Base-by-base conservation (phyloP, 768 basidiomycete genomes). In the Kwoniella dejecticola region DNA sequence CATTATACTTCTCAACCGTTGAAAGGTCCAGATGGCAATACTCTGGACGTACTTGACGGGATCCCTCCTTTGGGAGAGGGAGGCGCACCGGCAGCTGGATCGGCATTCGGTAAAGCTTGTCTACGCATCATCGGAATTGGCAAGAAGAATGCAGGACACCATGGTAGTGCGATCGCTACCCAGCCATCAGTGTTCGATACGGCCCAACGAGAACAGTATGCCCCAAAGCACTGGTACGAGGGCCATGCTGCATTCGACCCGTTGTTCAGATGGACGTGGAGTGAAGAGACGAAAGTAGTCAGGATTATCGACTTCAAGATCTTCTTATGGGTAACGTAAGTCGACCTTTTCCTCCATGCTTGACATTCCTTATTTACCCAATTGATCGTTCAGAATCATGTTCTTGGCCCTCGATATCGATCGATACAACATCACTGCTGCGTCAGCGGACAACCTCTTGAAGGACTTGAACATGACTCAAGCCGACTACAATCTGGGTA, bases 391-490 rank as follows among this genome's bases (percentile, higher is more conserved):
- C 15, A 27, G 79, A 49, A 77, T 85, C 64, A 87, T 86, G 85
- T 88, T 88, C 78, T 85, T 86, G 64, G 78, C 71, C 2, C 57
- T 77, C 1, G 63, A 79, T 45, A 59, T 76, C 27, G 74, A 79
- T 52, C 65, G 87, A 26, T 81, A 80, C 50, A 88, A 88, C 70
- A 80, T 88, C 30, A 82, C 83, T 0, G 85, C 86, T 71, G 87
- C 88, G 30, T 87, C 87, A 62, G 83, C 86, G 1, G 87, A 88
- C 75, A 88, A 87, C 73, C 84, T 89, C 66, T 77, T 88, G n/a
- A 61, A 78, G 1, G 86, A 88, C 67, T 81, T 88, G 7, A 72
- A 80, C 2, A 78, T 89, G 62, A 87, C 83, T 19, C 71, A 75
- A 42, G 70, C 65, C n/a, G 77, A 77, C 33, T 80, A 78, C 61